Evolutionary conservation across 2,329 filamentous ascomycete species (phyloP), one percentile per base, ranked within the genome.

Genomic region (Fusarium tricinctum): DNA sequence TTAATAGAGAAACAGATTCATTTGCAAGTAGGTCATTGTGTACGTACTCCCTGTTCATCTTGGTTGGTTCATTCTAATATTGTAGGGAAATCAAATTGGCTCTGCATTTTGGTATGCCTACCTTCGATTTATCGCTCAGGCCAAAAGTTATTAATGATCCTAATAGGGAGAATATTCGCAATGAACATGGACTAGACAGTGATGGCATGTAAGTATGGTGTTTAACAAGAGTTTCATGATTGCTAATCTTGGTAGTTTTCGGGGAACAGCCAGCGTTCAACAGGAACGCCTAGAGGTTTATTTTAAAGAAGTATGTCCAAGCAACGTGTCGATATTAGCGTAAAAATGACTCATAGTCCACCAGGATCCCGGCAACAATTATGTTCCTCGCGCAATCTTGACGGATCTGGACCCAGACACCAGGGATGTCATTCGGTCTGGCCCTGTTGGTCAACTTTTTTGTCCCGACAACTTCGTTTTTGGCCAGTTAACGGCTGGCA

Each of bases 281-380:
- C 91, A 96, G 96, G 95, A 98, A 92, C 94, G 95, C 80, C 97
- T 99, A 94, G 98, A 94, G 84, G 94, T 98, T 83, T 97, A 98
- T 90, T 97, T 98, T 91, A 94, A 97, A 78, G 85, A 87, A 83
- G 84, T 86, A 78, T 55, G 80, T 76, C 13, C 6, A 12, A 47
- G 38, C 55, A 59, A 63, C 7, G 23, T 23, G 6, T 23, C 6
- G 2, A 23, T 23, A 23, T 23, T 23, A 8, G 23, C 23, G 7
- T 23, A 23, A 23, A 23, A 2, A 6, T 23, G 23, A 23, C 23
- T 23, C 23, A 23, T 23, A 23, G 7, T 23, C 23, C 23, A 23
- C 23, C 6, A 23, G 23, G 2, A 8, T 23, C 6, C 23, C 23
- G 23, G 23, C 23, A 23, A 23, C 23, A 23, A 23, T 2, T 23